These are phyloP conservation scores for Aphanocladium album DNA, from an alignment of 2,329 filamentous ascomycete species.

Conservation along the genomic window DNA sequence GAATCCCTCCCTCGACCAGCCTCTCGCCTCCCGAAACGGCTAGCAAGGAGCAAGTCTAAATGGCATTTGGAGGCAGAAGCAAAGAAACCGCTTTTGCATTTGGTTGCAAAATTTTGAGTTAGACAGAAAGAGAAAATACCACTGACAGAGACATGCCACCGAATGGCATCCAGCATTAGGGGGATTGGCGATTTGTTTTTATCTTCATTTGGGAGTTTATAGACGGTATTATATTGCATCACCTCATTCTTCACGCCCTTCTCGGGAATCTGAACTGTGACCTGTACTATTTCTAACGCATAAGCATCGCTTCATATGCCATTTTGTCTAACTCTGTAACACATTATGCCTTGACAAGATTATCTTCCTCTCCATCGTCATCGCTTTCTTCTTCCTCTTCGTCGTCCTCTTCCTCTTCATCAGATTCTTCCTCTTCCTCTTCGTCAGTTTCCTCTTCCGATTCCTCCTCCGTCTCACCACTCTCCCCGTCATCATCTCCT, in stretches of 20 bases:
- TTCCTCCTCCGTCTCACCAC: conserved; percentile 45
- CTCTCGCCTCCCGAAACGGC: conserved; percentile 20
- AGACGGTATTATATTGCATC: neutral
- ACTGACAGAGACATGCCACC: neutral
- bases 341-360: conserved; percentile 35
- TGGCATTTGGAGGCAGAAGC: neutral
- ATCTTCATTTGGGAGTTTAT: neutral
- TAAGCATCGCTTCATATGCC: neutral
- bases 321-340: neutral
- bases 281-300: neutral
- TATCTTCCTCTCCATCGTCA: conserved; percentile 40
- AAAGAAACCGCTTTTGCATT: neutral
- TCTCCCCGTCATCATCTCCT: conserved; percentile 54
- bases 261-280: neutral
- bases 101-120: neutral
- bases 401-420: conserved; percentile 38
- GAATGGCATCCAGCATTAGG: neutral
- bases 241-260: neutral
- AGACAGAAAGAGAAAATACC: neutral
- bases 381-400: conserved; percentile 46
- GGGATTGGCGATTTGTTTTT: neutral
- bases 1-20: neutral
- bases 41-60: conserved; percentile 21
- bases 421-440: conserved; percentile 46
- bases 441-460: conserved; percentile 49